phyloP scores from a whole-genome alignment of 768 basidiomycete species.

The Hypholoma sublateritium region DNA sequence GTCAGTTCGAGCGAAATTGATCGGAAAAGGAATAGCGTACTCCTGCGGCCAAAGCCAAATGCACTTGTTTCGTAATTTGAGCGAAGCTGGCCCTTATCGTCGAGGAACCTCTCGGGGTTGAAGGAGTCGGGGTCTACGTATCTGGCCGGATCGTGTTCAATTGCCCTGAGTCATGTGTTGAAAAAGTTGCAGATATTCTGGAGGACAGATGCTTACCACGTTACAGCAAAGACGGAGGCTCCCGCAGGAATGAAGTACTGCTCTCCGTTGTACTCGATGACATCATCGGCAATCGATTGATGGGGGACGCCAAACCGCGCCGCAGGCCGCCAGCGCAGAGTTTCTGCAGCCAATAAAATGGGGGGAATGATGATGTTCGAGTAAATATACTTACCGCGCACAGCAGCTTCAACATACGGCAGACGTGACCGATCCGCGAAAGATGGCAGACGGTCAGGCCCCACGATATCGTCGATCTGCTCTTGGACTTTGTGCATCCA shows the following conservation, averaged over 20 bases:
- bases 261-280: neutral
- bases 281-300: neutral
- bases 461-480: neutral
- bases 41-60: neutral
- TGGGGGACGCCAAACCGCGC: neutral
- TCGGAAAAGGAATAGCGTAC: neutral
- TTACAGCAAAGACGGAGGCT: neutral
- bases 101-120: neutral
- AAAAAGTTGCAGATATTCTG: neutral
- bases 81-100: neutral
- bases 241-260: neutral
- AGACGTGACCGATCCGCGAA: neutral
- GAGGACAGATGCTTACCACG: neutral
- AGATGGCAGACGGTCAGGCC: neutral
- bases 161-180: neutral
- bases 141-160: neutral
- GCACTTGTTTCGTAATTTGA: neutral
- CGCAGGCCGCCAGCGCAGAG: neutral
- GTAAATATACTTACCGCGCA: neutral
- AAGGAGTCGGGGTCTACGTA: neutral
- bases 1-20: neutral
- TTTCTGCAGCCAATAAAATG: neutral
- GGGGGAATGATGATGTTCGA: neutral
- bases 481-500: neutral
- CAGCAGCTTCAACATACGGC: neutral